phyloP scores from a whole-genome alignment of 2,329 filamentous ascomycete species.

The Remersonia thermophila region DNA sequence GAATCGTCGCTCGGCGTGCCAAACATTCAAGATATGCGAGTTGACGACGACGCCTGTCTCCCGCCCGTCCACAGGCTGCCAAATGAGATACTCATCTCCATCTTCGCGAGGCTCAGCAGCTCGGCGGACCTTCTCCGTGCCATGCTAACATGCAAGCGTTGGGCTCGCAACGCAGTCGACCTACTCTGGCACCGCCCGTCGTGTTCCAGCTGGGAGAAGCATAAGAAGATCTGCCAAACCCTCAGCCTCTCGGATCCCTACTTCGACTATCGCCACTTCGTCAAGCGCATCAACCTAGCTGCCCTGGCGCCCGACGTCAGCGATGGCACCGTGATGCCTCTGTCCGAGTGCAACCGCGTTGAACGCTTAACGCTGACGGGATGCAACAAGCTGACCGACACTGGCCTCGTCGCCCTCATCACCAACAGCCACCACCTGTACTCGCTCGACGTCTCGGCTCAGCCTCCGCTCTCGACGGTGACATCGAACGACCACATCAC shows the following conservation, averaged over 20 bases:
- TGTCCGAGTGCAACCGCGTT: conserved; percentile 76
- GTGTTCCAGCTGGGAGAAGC: conserved; percentile 75
- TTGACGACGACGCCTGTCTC: conserved; percentile 52
- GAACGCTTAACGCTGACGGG: conserved; percentile 88
- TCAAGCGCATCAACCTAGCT: conserved; percentile 85
- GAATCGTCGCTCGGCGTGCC: conserved; percentile 80
- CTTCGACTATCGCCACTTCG: conserved; percentile 80
- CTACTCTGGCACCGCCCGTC: conserved; percentile 89
- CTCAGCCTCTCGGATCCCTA: conserved; percentile 61
- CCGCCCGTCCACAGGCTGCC: conserved; percentile 78
- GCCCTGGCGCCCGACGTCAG: conserved; percentile 62
- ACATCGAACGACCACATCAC: conserved; percentile 55
- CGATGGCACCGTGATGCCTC: conserved; percentile 76
- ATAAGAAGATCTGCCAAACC: conserved; percentile 69
- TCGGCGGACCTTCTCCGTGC: conserved; percentile 70
- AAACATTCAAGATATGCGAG: conserved; percentile 62
- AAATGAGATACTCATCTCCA: conserved; percentile 85
- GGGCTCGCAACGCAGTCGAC: conserved; percentile 86
- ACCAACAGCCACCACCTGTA: conserved; percentile 68
- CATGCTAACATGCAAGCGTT: conserved; percentile 88
- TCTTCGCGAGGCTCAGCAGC: conserved; percentile 73
- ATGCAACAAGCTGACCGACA: conserved; percentile 74
- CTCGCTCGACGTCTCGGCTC: conserved; percentile 78
- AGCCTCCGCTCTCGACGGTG: conserved; percentile 23
- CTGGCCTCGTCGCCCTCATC: conserved; percentile 68